Evolutionary conservation across 352 stramenopile genomes (phyloP).

Genomic region (Pythium plurisporium): DNA sequence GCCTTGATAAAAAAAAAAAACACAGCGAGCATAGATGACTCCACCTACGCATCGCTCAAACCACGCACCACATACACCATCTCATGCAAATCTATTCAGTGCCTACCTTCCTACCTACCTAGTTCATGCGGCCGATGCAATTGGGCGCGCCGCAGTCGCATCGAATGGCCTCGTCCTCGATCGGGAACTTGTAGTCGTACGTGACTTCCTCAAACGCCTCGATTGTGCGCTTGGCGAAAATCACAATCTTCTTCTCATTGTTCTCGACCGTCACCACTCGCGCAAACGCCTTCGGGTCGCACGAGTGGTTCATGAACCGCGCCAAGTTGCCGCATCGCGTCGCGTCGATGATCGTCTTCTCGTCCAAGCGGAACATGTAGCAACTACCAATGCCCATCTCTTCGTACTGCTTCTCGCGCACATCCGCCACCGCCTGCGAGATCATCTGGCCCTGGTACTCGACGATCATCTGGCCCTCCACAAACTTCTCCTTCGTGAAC

Average conservation of each 20-base stretch:
- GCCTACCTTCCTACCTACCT: constrained; percentile 12
- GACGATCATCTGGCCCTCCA: constrained; percentile 94
- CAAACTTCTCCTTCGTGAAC: constrained; percentile 91
- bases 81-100: neutral
- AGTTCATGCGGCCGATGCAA: constrained; percentile 95
- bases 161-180: constrained; percentile 92
- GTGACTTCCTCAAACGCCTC: constrained; percentile 92
- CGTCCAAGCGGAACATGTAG: constrained; percentile 98
- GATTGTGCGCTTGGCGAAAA: constrained; percentile 92
- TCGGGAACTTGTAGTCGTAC: constrained; percentile 97
- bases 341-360: constrained; percentile 93
- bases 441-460: constrained; percentile 96
- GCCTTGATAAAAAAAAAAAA: too few species aligned
- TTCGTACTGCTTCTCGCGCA: constrained; percentile 93
- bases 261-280: constrained; percentile 82
- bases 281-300: constrained; percentile 92
- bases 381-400: constrained; percentile 91
- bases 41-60: too few species aligned
- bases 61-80: too few species aligned
- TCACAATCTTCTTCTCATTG: constrained; percentile 95
- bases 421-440: constrained; percentile 88
- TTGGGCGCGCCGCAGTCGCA: constrained; percentile 93
- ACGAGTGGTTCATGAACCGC: constrained; percentile 97
- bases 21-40: too few species aligned
- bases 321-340: constrained; percentile 91